Evolutionary conservation across 208 protist genomes (phyloP), one percentile per base, ranked within the genome.

Genomic region (Wallacemonas sp.): DNA sequence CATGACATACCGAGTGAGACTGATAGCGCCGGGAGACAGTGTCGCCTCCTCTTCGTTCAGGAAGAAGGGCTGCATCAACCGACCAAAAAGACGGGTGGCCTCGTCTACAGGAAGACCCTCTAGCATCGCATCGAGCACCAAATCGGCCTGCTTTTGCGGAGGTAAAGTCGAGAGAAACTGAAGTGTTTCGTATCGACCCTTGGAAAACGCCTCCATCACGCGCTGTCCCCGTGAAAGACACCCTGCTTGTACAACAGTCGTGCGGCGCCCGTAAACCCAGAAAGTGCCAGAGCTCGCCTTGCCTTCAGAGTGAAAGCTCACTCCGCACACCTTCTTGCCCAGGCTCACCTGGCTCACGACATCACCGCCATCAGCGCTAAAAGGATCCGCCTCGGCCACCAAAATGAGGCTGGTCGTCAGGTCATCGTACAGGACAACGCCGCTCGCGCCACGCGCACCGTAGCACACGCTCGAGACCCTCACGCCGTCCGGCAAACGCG

Each of bases 301-400:
- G 62, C 15, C 62, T 33, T 33, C 68, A 54, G 42, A 54, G 55
- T 69, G 62, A n/a, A 71, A 67, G 2, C 69, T 72, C 2, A 87
- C 44, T 33, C 84, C 84, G 28, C 76, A 70, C 14, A 70, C 75
- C 15, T 42, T 45, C 27, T 59, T 62, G 21, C 67, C 67, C 2
- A 91, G 30, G 36, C 63, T 80, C n/a, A 83, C 49, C 34, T 72
- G 73, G 12, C 78, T 76, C 8, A 84, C 84, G 24, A 87, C 70
- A 19, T 58, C 58, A 26, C 70, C 77, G 30, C 61, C 65, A 21
- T 75, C 72, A 24, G 70, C 77, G 39, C 51, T 68, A 46, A 90
- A 72, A 28, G 66, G 71, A 51, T 71, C 75, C 42, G 51, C 51
- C 33, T 61, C 65, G 33, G 74, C 77, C 3, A 80, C 34, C n/a